Percentiles rank a stretch among this genome's conserved stretches.
Conservation (phyloP, 2,329 filamentous ascomycete species). For the Phaeophleospora eucalypticola region DNA sequence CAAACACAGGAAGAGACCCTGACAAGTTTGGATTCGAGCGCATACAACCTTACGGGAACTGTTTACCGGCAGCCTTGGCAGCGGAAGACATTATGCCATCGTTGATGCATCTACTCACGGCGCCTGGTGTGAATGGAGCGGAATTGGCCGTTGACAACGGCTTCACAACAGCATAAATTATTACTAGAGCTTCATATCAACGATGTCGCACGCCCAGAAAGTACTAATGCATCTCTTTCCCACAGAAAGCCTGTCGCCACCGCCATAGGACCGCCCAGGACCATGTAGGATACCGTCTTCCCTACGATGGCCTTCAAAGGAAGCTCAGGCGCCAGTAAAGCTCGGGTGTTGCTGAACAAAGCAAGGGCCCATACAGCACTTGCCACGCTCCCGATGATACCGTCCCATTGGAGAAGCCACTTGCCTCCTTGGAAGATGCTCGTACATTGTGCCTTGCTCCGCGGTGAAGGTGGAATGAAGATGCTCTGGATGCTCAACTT, state of each 20-base stretch:
- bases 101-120: not conserved
- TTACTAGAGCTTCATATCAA: not conserved
- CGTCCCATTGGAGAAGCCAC: not conserved
- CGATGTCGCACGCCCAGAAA: not conserved
- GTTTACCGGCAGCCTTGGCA: not conserved
- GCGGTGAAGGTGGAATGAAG: not conserved
- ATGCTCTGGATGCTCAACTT: not conserved
- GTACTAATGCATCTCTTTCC: not conserved
- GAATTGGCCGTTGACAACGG: not conserved
- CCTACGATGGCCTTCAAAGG: not conserved
- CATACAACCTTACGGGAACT: not conserved
- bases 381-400: not conserved
- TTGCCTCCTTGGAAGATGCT: not conserved
- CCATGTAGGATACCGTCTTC: not conserved
- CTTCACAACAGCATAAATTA: not conserved
- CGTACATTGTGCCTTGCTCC: not conserved
- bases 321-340: not conserved
- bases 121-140: not conserved
- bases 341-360: not conserved
- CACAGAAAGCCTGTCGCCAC: not conserved
- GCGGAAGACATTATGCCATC: not conserved
- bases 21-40: not conserved
- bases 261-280: not conserved
- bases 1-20: not conserved
- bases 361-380: not conserved